A percentile compares a stretch with the other conserved stretches of the same genome.
These are phyloP conservation scores for Anthoceros angustus DNA, from an alignment of 225 moss, liverwort and hornwort species.

Conservation along the genomic window DNA sequence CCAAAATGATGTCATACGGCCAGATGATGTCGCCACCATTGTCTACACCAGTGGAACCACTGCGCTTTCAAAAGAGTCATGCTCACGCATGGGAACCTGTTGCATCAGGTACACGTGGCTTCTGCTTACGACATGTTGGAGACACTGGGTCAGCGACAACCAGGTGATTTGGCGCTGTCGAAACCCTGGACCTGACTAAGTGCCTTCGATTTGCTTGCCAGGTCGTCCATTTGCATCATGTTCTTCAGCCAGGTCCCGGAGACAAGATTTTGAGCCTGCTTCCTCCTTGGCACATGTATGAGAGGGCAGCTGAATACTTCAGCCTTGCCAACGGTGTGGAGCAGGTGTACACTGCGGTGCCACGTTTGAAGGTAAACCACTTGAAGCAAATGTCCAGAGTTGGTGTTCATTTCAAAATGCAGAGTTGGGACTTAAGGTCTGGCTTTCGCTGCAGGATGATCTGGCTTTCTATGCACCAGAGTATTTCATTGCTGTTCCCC, in stretches of 20 bases:
- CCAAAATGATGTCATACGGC: constrained; percentile 43
- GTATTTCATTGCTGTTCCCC: constrained; percentile 82
- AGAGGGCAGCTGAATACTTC: constrained; percentile 91
- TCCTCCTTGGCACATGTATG: constrained; percentile 99
- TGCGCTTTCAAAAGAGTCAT: constrained; percentile 79
- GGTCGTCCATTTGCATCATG: constrained; percentile 42
- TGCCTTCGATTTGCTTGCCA: constrained; percentile 8
- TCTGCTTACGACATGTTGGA: not conserved
- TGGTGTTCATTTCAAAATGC: not conserved
- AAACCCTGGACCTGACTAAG: not conserved
- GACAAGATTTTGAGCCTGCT: constrained; percentile 56
- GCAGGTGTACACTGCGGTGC: constrained; percentile 72
- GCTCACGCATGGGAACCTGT: constrained; percentile 82
- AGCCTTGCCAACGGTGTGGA: constrained; percentile 59
- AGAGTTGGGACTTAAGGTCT: not conserved
- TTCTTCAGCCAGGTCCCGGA: constrained; percentile 43
- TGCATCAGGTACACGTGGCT: constrained; percentile 50
- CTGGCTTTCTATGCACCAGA: constrained; percentile 51
- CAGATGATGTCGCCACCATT: constrained; percentile 64
- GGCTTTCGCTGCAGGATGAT: constrained; percentile 39
- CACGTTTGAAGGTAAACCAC: constrained; percentile 48
- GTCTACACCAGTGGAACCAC: constrained; percentile 95
- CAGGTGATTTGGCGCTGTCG: not conserved
- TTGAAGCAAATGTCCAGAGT: not conserved
- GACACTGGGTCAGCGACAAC: not conserved